A percentile compares a stretch with the other conserved stretches of the same genome.
phyloP scores from a whole-genome alignment of 2,329 filamentous ascomycete genomes.

The Penicillium sp. region DNA sequence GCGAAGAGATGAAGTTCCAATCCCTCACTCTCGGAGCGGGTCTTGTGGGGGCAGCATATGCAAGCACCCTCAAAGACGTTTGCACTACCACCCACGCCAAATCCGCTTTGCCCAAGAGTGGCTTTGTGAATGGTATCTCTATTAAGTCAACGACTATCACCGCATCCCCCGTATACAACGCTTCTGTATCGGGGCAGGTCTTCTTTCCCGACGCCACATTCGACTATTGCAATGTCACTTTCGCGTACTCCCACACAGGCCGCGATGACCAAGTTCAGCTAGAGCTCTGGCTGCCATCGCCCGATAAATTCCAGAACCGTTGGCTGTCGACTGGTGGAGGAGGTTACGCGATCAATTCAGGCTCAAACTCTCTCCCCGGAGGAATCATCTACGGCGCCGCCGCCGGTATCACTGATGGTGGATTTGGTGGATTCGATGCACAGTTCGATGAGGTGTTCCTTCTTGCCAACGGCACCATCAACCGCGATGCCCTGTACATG shows the following conservation, averaged over 20 bases:
- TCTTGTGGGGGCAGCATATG: neutral
- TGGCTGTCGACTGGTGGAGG: slow-evolving; percentile 52
- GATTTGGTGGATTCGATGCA: slow-evolving; percentile 51
- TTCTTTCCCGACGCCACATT: neutral
- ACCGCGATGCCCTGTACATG: slow-evolving; percentile 53
- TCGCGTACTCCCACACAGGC: slow-evolving; percentile 49
- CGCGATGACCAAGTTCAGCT: slow-evolving; percentile 37
- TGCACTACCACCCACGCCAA: neutral
- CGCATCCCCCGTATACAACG: neutral
- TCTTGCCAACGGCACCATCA: slow-evolving; percentile 46
- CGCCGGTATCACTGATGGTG: slow-evolving; percentile 52
- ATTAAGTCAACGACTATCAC: neutral
- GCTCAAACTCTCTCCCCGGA: slow-evolving; percentile 32
- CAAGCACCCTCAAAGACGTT: neutral
- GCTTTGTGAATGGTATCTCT: neutral
- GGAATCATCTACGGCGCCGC: slow-evolving; percentile 39
- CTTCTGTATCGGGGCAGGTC: neutral
- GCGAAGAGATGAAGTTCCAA: neutral
- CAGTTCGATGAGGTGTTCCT: slow-evolving; percentile 41
- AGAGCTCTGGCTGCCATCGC: slow-evolving; percentile 47
- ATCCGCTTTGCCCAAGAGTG: neutral
- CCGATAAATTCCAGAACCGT: slow-evolving; percentile 47
- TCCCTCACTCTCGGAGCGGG: neutral
- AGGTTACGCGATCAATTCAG: slow-evolving; percentile 48
- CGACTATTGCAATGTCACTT: slow-evolving; percentile 48